Conservation (phyloP, 768 basidiomycete species). For the Naganishia vishniacii region DNA sequence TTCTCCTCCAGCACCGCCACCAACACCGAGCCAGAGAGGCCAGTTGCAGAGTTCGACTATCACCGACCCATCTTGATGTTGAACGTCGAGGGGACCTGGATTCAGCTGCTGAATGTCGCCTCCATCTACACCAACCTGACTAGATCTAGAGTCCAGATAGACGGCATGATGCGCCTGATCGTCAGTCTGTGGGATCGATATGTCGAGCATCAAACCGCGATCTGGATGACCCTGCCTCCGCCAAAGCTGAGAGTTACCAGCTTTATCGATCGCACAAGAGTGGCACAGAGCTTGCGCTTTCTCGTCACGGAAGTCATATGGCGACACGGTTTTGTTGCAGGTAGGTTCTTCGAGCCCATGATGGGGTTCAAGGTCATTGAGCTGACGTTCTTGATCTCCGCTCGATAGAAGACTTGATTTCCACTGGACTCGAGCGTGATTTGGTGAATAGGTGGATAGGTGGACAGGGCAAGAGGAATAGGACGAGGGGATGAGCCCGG, state of each 20-base stretch:
- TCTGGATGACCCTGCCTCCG: slow-evolving; percentile 2
- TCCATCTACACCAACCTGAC: neutral
- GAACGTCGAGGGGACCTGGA: neutral
- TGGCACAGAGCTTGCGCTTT: neutral
- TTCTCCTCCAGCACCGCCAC: no score
- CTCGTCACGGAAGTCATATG: neutral
- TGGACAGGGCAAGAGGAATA: neutral
- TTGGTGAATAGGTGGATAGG: neutral
- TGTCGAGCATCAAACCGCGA: slow-evolving; percentile 4
- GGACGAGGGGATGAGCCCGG: no score
- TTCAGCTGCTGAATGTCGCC: neutral
- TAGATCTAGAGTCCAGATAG: neutral
- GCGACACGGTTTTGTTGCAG: neutral
- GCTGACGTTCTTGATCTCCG: no score
- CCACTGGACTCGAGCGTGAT: neutral
- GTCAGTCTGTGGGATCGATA: slow-evolving; percentile 14
- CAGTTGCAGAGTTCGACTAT: neutral
- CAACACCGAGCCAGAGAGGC: neutral
- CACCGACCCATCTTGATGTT: neutral
- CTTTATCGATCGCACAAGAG: neutral
- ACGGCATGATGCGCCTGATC: neutral
- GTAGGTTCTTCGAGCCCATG: neutral
- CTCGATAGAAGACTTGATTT: neutral
- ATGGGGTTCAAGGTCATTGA: no score
- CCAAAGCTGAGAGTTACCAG: neutral